These are phyloP conservation scores for Gentiana straminea DNA, from an alignment of 257 asterid species.

Conservation along the genomic window DNA sequence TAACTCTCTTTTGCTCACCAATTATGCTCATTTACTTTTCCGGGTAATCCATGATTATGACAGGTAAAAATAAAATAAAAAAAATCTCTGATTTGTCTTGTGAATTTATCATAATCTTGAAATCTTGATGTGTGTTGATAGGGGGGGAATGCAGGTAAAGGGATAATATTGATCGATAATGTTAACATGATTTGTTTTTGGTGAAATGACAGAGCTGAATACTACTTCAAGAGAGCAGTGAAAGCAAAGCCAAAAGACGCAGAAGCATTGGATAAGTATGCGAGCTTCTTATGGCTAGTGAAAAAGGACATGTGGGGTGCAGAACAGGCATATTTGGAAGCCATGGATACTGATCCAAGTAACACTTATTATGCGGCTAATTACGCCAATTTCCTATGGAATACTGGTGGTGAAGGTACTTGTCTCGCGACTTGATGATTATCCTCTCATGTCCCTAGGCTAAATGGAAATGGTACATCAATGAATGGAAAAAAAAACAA, in stretches of 20 bases:
- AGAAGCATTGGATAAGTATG: conserved; percentile 83
- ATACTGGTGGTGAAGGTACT: conserved; percentile 96
- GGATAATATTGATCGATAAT: not conserved
- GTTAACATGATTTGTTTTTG: conserved; percentile 8
- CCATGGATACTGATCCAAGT: conserved; percentile 59
- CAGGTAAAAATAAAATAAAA: conserved; percentile 38
- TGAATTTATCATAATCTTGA: conserved; percentile 10
- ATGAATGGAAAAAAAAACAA: too few relatives aligned
- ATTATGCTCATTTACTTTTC: conserved; percentile 88
- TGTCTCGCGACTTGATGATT: conserved; percentile 47
- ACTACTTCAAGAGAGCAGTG: conserved; percentile 74
- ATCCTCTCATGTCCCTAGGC: too few relatives aligned
- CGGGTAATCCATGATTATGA: conserved; percentile 60
- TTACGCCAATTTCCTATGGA: conserved; percentile 91
- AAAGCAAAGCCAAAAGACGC: conserved; percentile 81
- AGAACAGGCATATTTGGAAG: conserved; percentile 69
- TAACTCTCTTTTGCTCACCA: conserved; percentile 71
- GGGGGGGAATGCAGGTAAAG: not conserved
- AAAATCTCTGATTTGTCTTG: conserved; percentile 5
- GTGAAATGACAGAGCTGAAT: conserved; percentile 64
- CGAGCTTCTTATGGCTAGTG: conserved; percentile 75
- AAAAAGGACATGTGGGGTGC: conserved; percentile 84
- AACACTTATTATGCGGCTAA: conserved; percentile 70
- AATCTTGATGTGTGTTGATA: conserved; percentile 15
- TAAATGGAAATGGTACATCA: too few relatives aligned